A percentile compares a stretch with the other conserved stretches of the same genome.
phyloP scores from a whole-genome alignment of 805 yeast species.

The Sugiyamaella chiloensis region DNA sequence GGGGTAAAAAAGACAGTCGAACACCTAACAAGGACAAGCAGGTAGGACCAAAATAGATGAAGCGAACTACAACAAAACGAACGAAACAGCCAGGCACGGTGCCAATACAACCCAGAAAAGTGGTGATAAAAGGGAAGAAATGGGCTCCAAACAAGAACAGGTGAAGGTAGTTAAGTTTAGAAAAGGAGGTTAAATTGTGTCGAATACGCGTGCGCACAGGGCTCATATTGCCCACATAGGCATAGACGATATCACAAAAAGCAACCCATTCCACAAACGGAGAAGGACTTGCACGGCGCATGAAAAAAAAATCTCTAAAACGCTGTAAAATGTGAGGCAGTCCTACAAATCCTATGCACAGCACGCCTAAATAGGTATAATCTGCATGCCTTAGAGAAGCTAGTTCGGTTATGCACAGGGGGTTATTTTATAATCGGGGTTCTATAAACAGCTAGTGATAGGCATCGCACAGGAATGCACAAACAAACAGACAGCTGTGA shows the following conservation, averaged over 20 bases:
- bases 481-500: not conserved
- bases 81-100: not conserved
- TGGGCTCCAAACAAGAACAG: not conserved
- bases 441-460: slow-evolving; percentile 2
- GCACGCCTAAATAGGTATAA: too few species aligned
- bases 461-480: slow-evolving; percentile 3
- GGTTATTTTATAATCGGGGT: not conserved
- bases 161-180: not conserved
- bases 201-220: not conserved
- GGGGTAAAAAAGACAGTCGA: not conserved
- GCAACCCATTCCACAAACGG: slow-evolving; percentile 3
- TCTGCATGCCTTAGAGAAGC: too few species aligned
- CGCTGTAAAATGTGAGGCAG: too few species aligned
- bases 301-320: not conserved
- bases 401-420: not conserved
- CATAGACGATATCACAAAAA: not conserved
- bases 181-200: not conserved
- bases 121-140: not conserved
- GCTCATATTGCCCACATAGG: not conserved
- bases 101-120: not conserved
- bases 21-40: not conserved
- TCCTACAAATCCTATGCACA: too few species aligned
- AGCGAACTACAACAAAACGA: not conserved
- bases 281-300: not conserved
- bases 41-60: not conserved